These are phyloP conservation scores for Erodium trifolium DNA, from an alignment of 441 rosid genomes.

Conservation along the genomic window DNA sequence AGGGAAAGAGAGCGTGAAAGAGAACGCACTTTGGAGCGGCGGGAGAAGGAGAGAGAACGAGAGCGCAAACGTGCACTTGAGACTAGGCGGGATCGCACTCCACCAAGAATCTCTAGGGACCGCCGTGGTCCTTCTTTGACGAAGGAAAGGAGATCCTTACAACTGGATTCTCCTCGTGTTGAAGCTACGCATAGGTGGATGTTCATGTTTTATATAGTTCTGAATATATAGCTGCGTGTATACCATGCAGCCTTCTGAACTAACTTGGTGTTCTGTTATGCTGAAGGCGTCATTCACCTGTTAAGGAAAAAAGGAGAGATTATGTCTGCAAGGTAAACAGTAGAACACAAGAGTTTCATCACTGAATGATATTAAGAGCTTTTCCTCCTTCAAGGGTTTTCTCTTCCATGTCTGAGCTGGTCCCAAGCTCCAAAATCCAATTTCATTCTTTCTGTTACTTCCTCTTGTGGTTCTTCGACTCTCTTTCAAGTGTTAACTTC, in stretches of 20 bases:
- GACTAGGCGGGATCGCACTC: slow-evolving; percentile 61
- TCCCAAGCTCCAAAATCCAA: slow-evolving; percentile 9
- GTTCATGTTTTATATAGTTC: slow-evolving; percentile 67
- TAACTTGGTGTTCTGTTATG: slow-evolving; percentile 84
- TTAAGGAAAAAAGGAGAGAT: slow-evolving; percentile 92
- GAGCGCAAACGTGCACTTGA: slow-evolving; percentile 66
- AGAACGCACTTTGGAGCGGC: slow-evolving; percentile 57
- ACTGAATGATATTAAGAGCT: slow-evolving; percentile 37
- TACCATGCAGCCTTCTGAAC: slow-evolving; percentile 53
- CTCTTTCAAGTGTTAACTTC: background rate
- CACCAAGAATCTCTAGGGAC: slow-evolving; percentile 59
- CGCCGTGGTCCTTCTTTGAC: slow-evolving; percentile 64
- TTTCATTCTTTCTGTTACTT: slow-evolving; percentile 16
- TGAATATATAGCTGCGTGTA: slow-evolving; percentile 55
- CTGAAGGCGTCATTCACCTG: slow-evolving; percentile 97
- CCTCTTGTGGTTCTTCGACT: background rate
- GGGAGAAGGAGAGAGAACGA: slow-evolving; percentile 75
- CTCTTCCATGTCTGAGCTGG: slow-evolving; percentile 22
- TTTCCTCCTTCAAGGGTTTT: slow-evolving; percentile 29
- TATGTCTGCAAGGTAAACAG: slow-evolving; percentile 95
- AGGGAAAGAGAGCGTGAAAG: slow-evolving; percentile 38
- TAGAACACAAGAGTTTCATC: slow-evolving; percentile 40
- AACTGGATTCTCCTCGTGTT: slow-evolving; percentile 64
- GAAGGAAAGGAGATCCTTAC: slow-evolving; percentile 48
- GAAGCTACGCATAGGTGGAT: slow-evolving; percentile 92